A percentile compares a stretch with the other conserved stretches of the same genome.
Conservation (phyloP, 2,329 filamentous ascomycete species). For the Rutstroemia sydowiana region DNA sequence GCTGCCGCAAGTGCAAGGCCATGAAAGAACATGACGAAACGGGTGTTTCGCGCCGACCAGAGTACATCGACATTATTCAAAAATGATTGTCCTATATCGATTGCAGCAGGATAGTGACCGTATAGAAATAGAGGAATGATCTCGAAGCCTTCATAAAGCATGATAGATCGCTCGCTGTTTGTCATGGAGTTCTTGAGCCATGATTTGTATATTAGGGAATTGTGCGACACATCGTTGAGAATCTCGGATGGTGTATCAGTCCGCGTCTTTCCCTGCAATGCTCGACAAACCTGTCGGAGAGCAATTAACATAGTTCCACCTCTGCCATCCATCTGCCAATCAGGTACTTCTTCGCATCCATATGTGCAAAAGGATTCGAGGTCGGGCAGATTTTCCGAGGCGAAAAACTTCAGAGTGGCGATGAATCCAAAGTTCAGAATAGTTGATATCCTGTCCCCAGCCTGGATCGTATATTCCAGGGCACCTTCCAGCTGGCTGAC, state of each 20-base stretch:
- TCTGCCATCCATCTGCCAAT: slow-evolving; percentile 64
- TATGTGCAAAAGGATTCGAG: slow-evolving; percentile 65
- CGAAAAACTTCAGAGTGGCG: slow-evolving; percentile 60
- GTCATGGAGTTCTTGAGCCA: slow-evolving; percentile 46
- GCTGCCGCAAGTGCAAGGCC: slow-evolving; percentile 49
- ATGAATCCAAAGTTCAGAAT: slow-evolving; percentile 65
- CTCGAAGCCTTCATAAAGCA: slow-evolving; percentile 63
- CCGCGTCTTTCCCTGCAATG: slow-evolving; percentile 67
- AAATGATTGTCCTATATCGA: slow-evolving; percentile 47
- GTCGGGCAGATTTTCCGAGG: slow-evolving; percentile 60
- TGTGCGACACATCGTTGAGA: slow-evolving; percentile 62
- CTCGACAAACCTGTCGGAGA: slow-evolving; percentile 58
- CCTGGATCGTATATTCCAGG: slow-evolving; percentile 56
- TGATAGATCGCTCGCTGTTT: slow-evolving; percentile 53
- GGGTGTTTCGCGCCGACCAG: slow-evolving; percentile 53
- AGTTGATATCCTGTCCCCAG: slow-evolving; percentile 64
- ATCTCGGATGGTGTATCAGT: slow-evolving; percentile 40
- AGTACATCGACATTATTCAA: slow-evolving; percentile 41
- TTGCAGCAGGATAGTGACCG: slow-evolving; percentile 53
- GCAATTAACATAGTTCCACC: slow-evolving; percentile 64
- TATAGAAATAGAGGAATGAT: slow-evolving; percentile 56
- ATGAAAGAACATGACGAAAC: slow-evolving; percentile 52
- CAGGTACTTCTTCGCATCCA: slow-evolving; percentile 64
- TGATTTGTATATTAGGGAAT: slow-evolving; percentile 48
- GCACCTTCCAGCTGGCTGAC: slow-evolving; percentile 56